These are phyloP conservation scores for Orobanche coerulescens DNA, from an alignment of 257 asterid species.

Conservation along the genomic window DNA sequence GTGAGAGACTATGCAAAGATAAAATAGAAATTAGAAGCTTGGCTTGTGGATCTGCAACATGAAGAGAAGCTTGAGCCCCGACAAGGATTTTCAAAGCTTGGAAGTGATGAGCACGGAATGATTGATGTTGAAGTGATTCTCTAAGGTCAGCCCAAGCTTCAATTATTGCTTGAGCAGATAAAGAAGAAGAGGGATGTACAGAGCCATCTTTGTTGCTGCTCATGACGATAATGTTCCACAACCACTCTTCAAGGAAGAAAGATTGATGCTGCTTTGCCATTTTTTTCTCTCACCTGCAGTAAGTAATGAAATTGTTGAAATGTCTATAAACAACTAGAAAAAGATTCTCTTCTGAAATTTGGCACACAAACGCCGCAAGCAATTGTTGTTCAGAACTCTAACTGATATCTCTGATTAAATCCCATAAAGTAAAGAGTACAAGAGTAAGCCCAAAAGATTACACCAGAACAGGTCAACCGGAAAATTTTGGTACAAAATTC, in stretches of 20 bases:
- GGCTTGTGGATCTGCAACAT: slow-evolving; percentile 94
- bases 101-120: slow-evolving; percentile 49
- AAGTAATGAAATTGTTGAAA: slow-evolving; percentile 9
- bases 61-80: slow-evolving; percentile 49
- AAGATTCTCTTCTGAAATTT: background rate
- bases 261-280: slow-evolving; percentile 59
- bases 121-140: slow-evolving; percentile 43
- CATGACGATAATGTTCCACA: slow-evolving; percentile 29
- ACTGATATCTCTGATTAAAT: background rate
- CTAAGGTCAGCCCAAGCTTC: slow-evolving; percentile 93
- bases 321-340: background rate
- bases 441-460: background rate
- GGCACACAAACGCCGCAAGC: background rate
- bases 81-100: slow-evolving; percentile 55
- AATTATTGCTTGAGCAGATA: slow-evolving; percentile 67
- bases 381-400: background rate
- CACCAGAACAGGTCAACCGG: too few species aligned
- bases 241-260: slow-evolving; percentile 84
- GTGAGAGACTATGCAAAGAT: slow-evolving; percentile 41
- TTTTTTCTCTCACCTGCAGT: slow-evolving; percentile 29
- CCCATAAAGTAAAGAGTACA: background rate
- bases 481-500: too few species aligned
- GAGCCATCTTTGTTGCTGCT: slow-evolving; percentile 28
- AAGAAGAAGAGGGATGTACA: slow-evolving; percentile 36
- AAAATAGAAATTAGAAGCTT: slow-evolving; percentile 62